These are phyloP conservation scores for Mesembryanthemum crystallinum DNA, from an alignment of 148 eudicot genomes.

Conservation along the genomic window DNA sequence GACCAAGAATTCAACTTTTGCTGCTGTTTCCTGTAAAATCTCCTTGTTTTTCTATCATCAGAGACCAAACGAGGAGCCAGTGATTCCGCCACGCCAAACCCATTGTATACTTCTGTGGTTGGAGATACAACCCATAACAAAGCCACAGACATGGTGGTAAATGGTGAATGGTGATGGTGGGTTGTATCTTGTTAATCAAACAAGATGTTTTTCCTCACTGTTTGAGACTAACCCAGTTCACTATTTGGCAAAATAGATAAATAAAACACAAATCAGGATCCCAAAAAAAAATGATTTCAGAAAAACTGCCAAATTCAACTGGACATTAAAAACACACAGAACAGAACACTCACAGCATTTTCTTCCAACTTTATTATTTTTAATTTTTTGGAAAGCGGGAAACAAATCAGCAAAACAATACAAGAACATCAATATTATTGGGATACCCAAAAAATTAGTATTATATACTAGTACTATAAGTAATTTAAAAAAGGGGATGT, in stretches of 20 bases:
- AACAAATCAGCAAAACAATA: background rate
- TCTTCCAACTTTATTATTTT: background rate
- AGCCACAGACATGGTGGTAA: slow-evolving; percentile 71
- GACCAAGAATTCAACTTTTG: slow-evolving; percentile 42
- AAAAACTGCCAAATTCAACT: background rate
- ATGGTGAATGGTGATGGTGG: background rate
- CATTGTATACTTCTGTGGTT: slow-evolving; percentile 52
- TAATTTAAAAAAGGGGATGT: background rate
- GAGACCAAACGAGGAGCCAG: slow-evolving; percentile 25
- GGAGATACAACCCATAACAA: slow-evolving; percentile 70
- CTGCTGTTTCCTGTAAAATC: slow-evolving; percentile 31
- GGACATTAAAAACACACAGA: background rate
- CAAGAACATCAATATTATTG: background rate
- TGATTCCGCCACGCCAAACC: slow-evolving; percentile 50
- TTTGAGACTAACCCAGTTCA: slow-evolving; percentile 15
- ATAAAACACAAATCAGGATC: background rate
- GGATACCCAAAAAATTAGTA: background rate
- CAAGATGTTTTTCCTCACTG: background rate
- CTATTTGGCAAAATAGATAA: background rate
- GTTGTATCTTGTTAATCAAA: slow-evolving; percentile 7
- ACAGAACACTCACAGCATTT: background rate
- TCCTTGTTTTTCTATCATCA: slow-evolving; percentile 37
- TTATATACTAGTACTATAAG: no score
- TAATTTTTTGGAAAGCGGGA: background rate
- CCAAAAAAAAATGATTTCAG: background rate